A percentile compares a stretch with the other conserved stretches of the same genome.
These are phyloP conservation scores for Colletotrichum paranaense DNA, from an alignment of 2,329 filamentous ascomycete species.

Conservation along the genomic window DNA sequence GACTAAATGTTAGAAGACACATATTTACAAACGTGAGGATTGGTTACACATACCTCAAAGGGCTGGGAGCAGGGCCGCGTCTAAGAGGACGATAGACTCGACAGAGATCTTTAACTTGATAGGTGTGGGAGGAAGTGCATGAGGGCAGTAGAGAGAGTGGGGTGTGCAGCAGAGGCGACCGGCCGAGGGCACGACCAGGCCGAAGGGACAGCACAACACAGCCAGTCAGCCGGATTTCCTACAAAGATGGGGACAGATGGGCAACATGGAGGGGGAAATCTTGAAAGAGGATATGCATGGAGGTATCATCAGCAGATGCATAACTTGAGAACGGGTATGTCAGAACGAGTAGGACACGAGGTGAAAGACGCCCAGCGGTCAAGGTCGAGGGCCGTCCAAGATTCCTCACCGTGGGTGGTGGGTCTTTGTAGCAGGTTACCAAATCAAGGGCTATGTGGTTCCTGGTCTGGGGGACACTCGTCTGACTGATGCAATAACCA, in stretches of 20 bases:
- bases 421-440: constrained; percentile 14
- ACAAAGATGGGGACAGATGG: constrained; percentile 14
- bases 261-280: constrained; percentile 8
- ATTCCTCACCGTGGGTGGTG: constrained; percentile 25
- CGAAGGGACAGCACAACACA: neutral
- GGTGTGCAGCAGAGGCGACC: constrained; percentile 27
- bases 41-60: constrained; percentile 26
- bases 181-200: constrained; percentile 17
- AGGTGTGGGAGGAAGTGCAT: constrained; percentile 28
- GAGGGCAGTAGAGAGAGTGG: constrained; percentile 29
- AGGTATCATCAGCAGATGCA: constrained; percentile 26
- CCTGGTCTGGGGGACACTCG: constrained; percentile 26
- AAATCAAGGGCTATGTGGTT: constrained; percentile 25
- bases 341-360: constrained; percentile 13
- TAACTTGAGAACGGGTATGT: constrained; percentile 18
- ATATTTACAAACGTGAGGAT: neutral
- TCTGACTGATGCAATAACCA: constrained; percentile 28
- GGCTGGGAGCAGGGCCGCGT: constrained; percentile 10
- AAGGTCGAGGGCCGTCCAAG: constrained; percentile 24
- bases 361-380: constrained; percentile 19
- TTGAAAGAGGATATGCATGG: constrained; percentile 22
- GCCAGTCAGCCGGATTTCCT: constrained; percentile 8
- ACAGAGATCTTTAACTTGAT: constrained; percentile 25
- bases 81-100: constrained; percentile 8
- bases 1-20: constrained; percentile 25